A percentile compares a stretch with the other conserved stretches of the same genome.
phyloP scores from a whole-genome alignment of 495 filamentous ascomycete species.

The Aspergillus campestris region DNA sequence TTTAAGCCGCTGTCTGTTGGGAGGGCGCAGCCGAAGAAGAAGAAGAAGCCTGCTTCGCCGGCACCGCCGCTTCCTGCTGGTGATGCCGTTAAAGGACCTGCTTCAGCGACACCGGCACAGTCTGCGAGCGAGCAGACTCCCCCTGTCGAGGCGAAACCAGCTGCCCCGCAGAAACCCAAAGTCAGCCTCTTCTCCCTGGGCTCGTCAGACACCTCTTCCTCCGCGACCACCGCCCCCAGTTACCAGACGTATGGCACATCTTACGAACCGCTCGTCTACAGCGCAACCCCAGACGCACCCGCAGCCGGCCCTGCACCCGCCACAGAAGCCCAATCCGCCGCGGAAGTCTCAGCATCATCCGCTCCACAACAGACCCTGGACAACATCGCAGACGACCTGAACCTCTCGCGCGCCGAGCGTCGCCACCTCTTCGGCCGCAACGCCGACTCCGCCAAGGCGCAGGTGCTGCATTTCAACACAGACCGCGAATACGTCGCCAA shows the following conservation, averaged over 20 bases:
- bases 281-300: constrained; percentile 17
- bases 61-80: constrained; percentile 2
- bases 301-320: constrained; percentile 15
- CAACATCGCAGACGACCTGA: constrained; percentile 61
- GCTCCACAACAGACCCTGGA: constrained; percentile 41
- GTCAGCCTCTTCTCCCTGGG: constrained; percentile 54
- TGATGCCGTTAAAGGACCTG: no score
- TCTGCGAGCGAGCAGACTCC: no score
- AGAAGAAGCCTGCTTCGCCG: constrained; percentile 32
- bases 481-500: constrained; percentile 79
- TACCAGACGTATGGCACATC: constrained; percentile 9
- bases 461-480: constrained; percentile 73
- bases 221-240: constrained; percentile 1
- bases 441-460: constrained; percentile 25
- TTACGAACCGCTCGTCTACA: constrained; percentile 47
- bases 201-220: constrained; percentile 17
- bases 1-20: constrained; percentile 82
- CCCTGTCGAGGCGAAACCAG: no score
- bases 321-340: constrained; percentile 10
- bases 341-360: neutral
- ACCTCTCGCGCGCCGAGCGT: constrained; percentile 61
- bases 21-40: constrained; percentile 64
- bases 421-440: constrained; percentile 77
- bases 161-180: constrained; percentile 35
- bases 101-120: no score